These are phyloP conservation scores for Syzygium syzygioides DNA, from an alignment of 441 rosid species.

Conservation along the genomic window DNA sequence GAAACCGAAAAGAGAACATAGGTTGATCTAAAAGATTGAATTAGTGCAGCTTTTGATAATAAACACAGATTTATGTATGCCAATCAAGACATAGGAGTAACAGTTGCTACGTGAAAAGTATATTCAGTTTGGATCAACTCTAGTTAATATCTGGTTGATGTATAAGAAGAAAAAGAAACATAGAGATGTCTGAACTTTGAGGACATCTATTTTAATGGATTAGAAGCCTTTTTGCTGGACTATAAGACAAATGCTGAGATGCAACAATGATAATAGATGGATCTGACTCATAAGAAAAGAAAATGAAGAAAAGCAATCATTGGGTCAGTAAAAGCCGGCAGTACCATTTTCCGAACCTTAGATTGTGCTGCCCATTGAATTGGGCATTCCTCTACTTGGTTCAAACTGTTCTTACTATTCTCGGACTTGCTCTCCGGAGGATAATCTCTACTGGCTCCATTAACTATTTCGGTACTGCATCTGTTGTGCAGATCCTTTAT, in stretches of 20 bases:
- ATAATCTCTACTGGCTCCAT: not conserved
- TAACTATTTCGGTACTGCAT: not conserved
- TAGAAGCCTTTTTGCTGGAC: not conserved
- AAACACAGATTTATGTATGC: not conserved
- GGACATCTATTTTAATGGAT: not conserved
- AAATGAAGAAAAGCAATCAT: not conserved
- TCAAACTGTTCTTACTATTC: not conserved
- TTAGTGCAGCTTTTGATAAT: not conserved
- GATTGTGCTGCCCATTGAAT: not conserved
- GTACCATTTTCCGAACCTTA: not conserved
- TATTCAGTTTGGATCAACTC: not conserved
- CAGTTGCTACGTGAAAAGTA: not conserved
- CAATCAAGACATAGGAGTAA: not conserved
- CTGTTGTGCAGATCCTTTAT: not conserved
- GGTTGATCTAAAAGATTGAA: not conserved
- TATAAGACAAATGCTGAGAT: not conserved
- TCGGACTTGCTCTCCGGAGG: not conserved
- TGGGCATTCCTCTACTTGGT: not conserved
- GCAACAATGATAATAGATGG: not conserved
- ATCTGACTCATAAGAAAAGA: not conserved
- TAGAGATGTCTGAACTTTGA: not conserved
- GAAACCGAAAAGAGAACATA: not conserved
- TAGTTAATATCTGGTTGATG: not conserved
- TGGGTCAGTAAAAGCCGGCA: not conserved
- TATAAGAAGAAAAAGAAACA: not conserved